A percentile compares a stretch with the other conserved stretches of the same genome.
Conservation (phyloP, 2,329 filamentous ascomycete genomes). For the Fusarium devonianum region DNA sequence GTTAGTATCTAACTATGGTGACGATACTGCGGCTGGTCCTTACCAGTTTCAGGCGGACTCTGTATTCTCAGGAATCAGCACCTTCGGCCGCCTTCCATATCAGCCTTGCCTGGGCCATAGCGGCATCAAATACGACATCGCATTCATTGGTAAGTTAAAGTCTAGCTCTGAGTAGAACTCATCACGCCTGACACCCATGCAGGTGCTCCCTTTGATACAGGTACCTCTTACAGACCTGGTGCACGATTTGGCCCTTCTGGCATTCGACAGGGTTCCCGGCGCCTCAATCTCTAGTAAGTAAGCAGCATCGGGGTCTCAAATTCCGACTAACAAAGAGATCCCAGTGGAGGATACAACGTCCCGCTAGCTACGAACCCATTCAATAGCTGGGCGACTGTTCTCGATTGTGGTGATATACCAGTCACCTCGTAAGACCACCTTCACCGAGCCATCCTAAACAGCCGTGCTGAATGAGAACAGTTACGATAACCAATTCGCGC, state of each 20-base stretch:
- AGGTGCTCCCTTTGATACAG: conserved; percentile 86
- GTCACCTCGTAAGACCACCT: conserved; percentile 73
- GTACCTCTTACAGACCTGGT: conserved; percentile 83
- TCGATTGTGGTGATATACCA: conserved; percentile 86
- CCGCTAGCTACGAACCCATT: conserved; percentile 82
- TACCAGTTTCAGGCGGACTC: conserved; percentile 71
- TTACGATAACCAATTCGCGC: conserved; percentile 82
- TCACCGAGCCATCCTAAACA: background rate
- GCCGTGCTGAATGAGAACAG: conserved; percentile 48
- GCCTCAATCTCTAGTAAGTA: conserved; percentile 84
- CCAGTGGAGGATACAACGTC: conserved; percentile 86
- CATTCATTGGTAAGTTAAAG: conserved; percentile 71
- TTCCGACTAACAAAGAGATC: conserved; percentile 26
- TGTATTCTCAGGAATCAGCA: conserved; percentile 87
- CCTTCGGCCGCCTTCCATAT: conserved; percentile 82
- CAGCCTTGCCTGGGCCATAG: conserved; percentile 76
- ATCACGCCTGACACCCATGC: conserved; percentile 2
- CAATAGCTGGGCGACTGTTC: conserved; percentile 77
- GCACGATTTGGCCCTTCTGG: conserved; percentile 85
- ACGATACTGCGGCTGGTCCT: no score
- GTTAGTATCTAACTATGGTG: conserved; percentile 56
- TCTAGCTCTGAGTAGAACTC: conserved; percentile 14
- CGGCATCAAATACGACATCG: conserved; percentile 80
- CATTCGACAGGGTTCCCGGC: conserved; percentile 84
- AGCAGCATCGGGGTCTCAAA: rapidly evolving